Percentiles rank a stretch among this genome's conserved stretches.
phyloP scores from a whole-genome alignment of 2,329 filamentous ascomycete species.

The Fusarium pseudocircinatum region DNA sequence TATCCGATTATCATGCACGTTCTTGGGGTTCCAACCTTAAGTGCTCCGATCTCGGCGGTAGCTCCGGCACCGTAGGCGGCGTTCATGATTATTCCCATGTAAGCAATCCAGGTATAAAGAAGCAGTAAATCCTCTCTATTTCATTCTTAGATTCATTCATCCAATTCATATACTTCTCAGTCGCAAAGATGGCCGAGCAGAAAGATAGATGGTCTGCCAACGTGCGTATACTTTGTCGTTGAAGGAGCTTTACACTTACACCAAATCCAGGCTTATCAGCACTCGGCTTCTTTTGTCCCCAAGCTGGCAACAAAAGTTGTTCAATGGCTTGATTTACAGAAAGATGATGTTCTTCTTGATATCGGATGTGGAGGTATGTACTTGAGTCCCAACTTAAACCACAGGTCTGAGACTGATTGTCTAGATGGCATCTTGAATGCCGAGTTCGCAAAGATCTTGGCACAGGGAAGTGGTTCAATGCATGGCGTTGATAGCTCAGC shows the following conservation, averaged over 20 bases:
- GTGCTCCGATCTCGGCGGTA: slow-evolving; percentile 41
- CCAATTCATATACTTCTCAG: not conserved
- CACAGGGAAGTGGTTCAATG: slow-evolving; percentile 58
- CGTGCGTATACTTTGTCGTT: slow-evolving; percentile 25
- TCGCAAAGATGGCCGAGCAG: slow-evolving; percentile 33
- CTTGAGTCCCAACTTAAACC: not conserved
- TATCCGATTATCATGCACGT: not conserved
- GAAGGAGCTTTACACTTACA: slow-evolving; percentile 29
- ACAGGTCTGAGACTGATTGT: slow-evolving; percentile 2
- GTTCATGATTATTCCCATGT: slow-evolving; percentile 15
- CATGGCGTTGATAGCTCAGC: slow-evolving; percentile 68
- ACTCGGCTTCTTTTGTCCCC: slow-evolving; percentile 71
- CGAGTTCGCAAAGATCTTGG: slow-evolving; percentile 59
- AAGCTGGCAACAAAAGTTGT: slow-evolving; percentile 68
- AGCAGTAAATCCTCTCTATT: not conserved
- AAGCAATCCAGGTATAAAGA: slow-evolving; percentile 27
- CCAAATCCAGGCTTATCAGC: slow-evolving; percentile 62
- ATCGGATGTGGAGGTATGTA: slow-evolving; percentile 69
- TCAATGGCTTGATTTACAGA: slow-evolving; percentile 66
- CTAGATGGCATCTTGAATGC: slow-evolving; percentile 67
- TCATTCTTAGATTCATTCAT: not conserved
- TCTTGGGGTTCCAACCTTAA: slow-evolving; percentile 1
- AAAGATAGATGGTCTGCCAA: slow-evolving; percentile 45
- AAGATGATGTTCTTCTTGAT: slow-evolving; percentile 68
- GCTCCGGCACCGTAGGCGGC: slow-evolving; percentile 15